These are phyloP conservation scores for Chlamydomonas sphaeroides DNA, from an alignment of 139 green algal species.

Conservation along the genomic window DNA sequence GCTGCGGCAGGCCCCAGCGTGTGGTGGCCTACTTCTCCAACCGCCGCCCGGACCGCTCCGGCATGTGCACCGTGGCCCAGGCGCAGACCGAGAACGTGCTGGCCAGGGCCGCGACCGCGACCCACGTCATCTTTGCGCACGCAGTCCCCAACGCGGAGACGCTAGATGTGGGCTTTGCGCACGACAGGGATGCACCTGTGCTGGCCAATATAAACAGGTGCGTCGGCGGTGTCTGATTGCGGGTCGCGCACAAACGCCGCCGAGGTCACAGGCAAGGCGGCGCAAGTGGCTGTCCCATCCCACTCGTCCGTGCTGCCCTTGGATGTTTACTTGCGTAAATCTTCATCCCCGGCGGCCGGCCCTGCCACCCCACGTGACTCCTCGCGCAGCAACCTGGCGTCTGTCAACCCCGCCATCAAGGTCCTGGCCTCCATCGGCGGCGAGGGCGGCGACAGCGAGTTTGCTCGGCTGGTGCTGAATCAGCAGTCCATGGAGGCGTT, in stretches of 20 bases:
- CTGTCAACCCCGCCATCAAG: neutral
- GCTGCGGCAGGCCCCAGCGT: neutral
- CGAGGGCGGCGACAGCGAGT: neutral
- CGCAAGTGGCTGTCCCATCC: no score
- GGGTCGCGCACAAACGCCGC: no score
- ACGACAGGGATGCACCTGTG: neutral
- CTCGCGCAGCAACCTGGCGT: neutral
- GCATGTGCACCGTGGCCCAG: neutral
- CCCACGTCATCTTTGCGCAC: neutral
- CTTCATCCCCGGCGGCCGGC: no score
- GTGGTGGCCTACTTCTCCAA: neutral
- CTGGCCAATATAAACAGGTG: neutral
- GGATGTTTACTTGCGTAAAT: no score
- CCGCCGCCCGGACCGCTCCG: no score
- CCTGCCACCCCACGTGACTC: no score
- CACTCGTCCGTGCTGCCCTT: no score
- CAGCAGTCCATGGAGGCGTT: neutral
- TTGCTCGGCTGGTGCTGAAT: neutral
- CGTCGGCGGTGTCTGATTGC: no score
- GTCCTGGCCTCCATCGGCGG: neutral
- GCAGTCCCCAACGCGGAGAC: neutral
- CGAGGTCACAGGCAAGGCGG: no score
- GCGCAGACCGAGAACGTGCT: neutral
- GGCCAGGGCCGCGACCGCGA: neutral
- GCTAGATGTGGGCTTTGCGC: neutral